Base-by-base conservation (phyloP, 495 filamentous ascomycete genomes). In the Friedmanniomyces endolithicus region DNA sequence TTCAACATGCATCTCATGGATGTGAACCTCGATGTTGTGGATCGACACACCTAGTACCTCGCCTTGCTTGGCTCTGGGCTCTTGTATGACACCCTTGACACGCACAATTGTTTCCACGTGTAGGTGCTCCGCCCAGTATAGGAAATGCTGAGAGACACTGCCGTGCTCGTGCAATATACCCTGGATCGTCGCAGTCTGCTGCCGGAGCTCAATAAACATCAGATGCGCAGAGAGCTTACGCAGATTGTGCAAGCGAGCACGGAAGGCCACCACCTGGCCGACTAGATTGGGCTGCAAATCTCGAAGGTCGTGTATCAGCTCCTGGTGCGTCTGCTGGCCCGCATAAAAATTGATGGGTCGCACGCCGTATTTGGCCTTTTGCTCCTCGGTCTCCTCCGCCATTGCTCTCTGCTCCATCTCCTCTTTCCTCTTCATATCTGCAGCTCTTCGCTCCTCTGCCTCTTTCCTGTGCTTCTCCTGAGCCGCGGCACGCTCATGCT, bases 181-280 rank as follows among this genome's bases (percentile, higher is more conserved):
- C 74, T 95, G 90, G 17, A 95, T 81, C 24, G 87, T 83, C 64
- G 81, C 79, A 47, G 82, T 80, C 65, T 86, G 83, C 73, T 95
- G 84, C 53, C 89, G 77, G 52, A 97, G 77, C 69, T 92, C 87
- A 64, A 96, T 77, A 72, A 97, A 96, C 52, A 81, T 85, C 74
- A 96, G 81, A 71, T 95, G 94, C 56, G 88, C 85, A 60, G 87
- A 86, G 73, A 96, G 87, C 57, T 85, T 83, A 59, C 90, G 76
- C 20, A 85, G 73, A 71, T 92, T 94, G 67, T 95, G 88, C 24
- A 96, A 74, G 70, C 87, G 85, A 6, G 85, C 90, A 19, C 90
- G 79, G 55, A 97, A 78, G 22, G 80, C 77, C 40, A 96, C 75
- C 55, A 82, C 81, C 72, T 90, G 82, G 57, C 86, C 85, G 31